phyloP scores from a whole-genome alignment of 805 yeast species.

The Vanderwaltozyma tropicalis region DNA sequence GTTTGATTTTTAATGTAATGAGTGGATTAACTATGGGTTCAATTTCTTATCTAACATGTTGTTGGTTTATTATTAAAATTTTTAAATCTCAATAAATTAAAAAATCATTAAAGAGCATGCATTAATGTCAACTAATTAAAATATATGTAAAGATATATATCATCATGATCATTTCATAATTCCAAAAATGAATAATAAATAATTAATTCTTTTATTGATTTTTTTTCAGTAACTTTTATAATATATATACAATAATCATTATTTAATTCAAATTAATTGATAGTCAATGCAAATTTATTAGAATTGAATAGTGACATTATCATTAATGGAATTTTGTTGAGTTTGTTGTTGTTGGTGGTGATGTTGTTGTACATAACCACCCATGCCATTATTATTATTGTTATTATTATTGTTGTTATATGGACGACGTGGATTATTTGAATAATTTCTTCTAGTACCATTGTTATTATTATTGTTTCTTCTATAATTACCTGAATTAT shows the following conservation, averaged over 20 bases:
- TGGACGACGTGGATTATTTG: slow-evolving; percentile 18
- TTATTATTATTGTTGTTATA: slow-evolving; percentile 3
- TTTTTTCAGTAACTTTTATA: too few species aligned
- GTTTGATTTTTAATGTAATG: slow-evolving; percentile 49
- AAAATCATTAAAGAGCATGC: not conserved
- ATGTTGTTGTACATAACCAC: slow-evolving; percentile 26
- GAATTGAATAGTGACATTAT: not conserved
- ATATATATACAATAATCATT: too few species aligned
- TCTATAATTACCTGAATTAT: slow-evolving; percentile 7
- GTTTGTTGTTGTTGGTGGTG: slow-evolving; percentile 5
- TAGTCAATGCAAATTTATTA: not conserved
- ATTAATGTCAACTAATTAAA: not conserved
- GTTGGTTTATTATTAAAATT: slow-evolving; percentile 47
- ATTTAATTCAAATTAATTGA: too few species aligned
- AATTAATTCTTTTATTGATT: not conserved
- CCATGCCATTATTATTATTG: slow-evolving; percentile 21
- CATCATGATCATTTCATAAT: too few species aligned
- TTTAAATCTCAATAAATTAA: slow-evolving; percentile 2
- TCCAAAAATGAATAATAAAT: too few species aligned
- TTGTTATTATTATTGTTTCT: slow-evolving; percentile 10
- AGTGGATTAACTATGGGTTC: slow-evolving; percentile 69
- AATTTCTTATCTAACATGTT: slow-evolving; percentile 57
- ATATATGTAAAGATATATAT: not conserved
- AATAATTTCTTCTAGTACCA: slow-evolving; percentile 27
- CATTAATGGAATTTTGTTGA: not conserved